Evolutionary conservation across 768 basidiomycete genomes (phyloP), one percentile per base, ranked within the genome.

Genomic region (Albatrellus ellisii): DNA sequence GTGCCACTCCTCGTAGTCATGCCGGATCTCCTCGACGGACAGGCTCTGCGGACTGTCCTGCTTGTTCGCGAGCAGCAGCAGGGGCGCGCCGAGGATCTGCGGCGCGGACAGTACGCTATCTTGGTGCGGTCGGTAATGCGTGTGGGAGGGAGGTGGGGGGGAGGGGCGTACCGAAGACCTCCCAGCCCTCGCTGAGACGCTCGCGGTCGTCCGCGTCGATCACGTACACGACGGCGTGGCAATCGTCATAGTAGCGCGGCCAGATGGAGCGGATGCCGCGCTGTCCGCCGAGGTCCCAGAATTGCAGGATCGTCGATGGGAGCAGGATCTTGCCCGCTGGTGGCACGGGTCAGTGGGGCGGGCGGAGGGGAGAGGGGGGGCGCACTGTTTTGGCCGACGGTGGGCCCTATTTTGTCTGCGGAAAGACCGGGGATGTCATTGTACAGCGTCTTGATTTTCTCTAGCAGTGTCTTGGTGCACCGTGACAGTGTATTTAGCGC

Each of bases 241-340:
- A 95, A 57, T 97, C 91, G 42, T 88, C 83, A 58, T 94, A 97
- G 62, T 99, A 99, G 43, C 75, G 69, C 45, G 81, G 77, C 92
- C 94, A 98, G 50, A 99, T 94, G 26, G 78, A 81, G 22, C 94
- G 73, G 29, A 99, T 94, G 18, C 92, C 90, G 1, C 82, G 68
- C 56, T 98, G 94, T 0, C 94, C 94, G 9, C 95, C 94, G 8
- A 99, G 69, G 56, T 99, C 95, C 78, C 90, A 95, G 69, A 98
- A 97, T 55, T 89, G 87, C 21, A 98, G 74, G 22, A 94, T 83
- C 0, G 90, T 91, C 0, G 91, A 94, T 0, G 95, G 89, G 4
- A 99, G 70, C 0, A 78, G 79, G 45, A 98, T 91, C 57, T 87
- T 88, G 28, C 94, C 95, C 59, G 85, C 94, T 95, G 53, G 12